Evolutionary conservation across 208 protist species (phyloP), one percentile per base, ranked within the genome.

Genomic region (Wallacemonas rigidus): DNA sequence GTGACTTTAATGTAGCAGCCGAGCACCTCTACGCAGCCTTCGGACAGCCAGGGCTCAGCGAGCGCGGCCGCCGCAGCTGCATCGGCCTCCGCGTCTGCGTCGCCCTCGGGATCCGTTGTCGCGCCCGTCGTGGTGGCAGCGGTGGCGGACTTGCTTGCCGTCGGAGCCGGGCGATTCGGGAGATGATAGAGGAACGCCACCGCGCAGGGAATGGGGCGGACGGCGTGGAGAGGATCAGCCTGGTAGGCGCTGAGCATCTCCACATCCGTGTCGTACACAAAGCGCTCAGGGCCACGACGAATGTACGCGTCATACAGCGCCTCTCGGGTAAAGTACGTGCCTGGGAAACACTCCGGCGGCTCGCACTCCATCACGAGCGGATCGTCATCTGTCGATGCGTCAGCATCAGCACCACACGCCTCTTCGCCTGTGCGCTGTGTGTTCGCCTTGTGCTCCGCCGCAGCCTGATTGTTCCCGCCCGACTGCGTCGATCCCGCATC

Each of bases 171-270:
- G 35, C 54, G 54, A 38, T 11, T 7, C 2, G 50, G 36, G 8
- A 51, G 38, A 4, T 67, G 72, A 53, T 88, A 89, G 15, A 86
- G 71, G 69, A 92, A 92, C 0, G 81, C 87, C 39, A 92, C 79
- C 11, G 81, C 87, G 40, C 87, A 92, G 14, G 87, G 87, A 51
- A 92, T 50, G 17, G 87, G 87, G 1, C 81, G 81, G 38, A 85
- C 73, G 9, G 56, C 15, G 54, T 58, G 6, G 1, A 8, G 39
- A 2, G 75, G 58, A 36, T 81, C 69, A 0, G 12, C 71, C 41
- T 65, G 72, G 43, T 69, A 77, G 12, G 72, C 76, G 4, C 47
- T 38, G 11, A 80, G 69, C 76, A 91, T 79, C 67, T 67, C 80
- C 48, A 60, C 72, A 43, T 86, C 77, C 1, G 75, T 86, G 26